These are phyloP conservation scores for Hanseniaspora valbyensis DNA, from an alignment of 805 yeast species.

Conservation along the genomic window DNA sequence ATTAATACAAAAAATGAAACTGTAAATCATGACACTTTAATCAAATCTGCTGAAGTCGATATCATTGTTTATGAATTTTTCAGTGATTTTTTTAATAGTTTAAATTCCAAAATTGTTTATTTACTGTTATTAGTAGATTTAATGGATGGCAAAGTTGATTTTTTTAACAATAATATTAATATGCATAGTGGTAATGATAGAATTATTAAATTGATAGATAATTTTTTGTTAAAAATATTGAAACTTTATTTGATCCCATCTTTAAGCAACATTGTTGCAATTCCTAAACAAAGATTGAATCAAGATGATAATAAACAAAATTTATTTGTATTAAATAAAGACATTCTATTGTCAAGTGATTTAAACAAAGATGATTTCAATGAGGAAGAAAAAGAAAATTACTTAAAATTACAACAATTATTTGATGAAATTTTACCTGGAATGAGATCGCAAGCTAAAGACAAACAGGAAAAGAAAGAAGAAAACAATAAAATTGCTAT, in stretches of 20 bases:
- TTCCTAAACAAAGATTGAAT: neutral
- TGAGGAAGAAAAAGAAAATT: neutral
- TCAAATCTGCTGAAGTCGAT: neutral
- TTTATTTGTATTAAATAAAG: neutral
- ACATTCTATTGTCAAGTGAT: neutral
- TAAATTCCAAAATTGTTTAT: neutral
- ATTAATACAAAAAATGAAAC: neutral
- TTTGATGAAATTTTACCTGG: neutral
- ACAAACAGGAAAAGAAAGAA: neutral
- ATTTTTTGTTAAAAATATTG: neutral
- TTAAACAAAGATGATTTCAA: neutral
- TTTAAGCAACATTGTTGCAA: neutral
- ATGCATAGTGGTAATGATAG: neutral
- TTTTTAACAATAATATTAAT: neutral
- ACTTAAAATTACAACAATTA: neutral
- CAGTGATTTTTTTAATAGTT: neutral
- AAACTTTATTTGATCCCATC: conserved; percentile 14
- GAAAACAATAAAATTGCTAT: neutral
- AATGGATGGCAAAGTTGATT: neutral
- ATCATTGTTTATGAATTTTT: conserved; percentile 6
- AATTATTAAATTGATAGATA: neutral
- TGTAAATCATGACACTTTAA: neutral
- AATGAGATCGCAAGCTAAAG: neutral
- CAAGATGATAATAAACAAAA: neutral
- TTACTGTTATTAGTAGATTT: neutral